phyloP scores from a whole-genome alignment of 176 grass and related monocot species.

The Cenchrus fungigraminus region DNA sequence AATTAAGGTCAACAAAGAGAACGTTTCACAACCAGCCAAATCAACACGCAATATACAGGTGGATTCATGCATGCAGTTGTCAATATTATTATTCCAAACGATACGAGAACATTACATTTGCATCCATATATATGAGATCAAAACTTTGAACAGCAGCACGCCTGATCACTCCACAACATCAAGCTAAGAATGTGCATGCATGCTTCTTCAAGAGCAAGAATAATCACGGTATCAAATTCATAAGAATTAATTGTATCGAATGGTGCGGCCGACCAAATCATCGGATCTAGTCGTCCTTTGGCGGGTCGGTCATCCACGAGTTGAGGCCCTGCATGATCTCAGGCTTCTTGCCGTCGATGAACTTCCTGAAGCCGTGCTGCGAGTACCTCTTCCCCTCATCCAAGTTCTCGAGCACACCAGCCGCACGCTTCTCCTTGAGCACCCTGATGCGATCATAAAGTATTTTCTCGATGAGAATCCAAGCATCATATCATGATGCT shows the following conservation, averaged over 20 bases:
- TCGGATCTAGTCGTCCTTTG: not conserved
- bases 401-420: conserved; percentile 62
- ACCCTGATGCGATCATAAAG: conserved; percentile 33
- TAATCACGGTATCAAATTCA: not conserved
- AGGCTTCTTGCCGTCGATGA: conserved; percentile 45
- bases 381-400: conserved; percentile 58
- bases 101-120: too few species aligned
- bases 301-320: conserved; percentile 54
- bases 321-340: conserved; percentile 67
- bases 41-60: too few species aligned
- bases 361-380: conserved; percentile 56
- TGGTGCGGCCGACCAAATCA: not conserved
- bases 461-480: too few species aligned
- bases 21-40: too few species aligned
- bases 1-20: not conserved
- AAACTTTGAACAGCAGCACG: too few species aligned
- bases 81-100: too few species aligned
- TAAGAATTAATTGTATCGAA: not conserved
- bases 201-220: too few species aligned
- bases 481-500: too few species aligned
- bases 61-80: too few species aligned
- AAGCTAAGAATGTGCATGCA: too few species aligned
- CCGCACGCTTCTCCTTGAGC: conserved; percentile 65
- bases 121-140: too few species aligned
- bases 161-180: too few species aligned